Evolutionary conservation across 2,329 filamentous ascomycete genomes (phyloP), one percentile per base, ranked within the genome.

Genomic region (Torrubiella hemipterigena): DNA sequence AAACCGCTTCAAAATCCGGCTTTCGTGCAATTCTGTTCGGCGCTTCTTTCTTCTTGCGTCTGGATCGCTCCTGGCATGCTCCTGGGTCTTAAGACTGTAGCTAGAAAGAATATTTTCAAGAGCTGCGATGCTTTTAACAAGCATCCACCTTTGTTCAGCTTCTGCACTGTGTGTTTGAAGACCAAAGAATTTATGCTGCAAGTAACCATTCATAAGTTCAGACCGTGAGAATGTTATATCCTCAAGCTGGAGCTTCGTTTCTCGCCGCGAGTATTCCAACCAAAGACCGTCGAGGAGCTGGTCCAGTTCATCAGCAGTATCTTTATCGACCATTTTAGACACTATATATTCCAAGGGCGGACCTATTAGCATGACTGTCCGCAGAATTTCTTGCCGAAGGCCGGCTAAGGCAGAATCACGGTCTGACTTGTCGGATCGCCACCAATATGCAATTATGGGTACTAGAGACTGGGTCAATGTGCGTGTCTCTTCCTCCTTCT

Each of bases 301-400:
- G 39, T 79, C 72, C 6, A 93, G 33, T 41, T 67, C 52, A 27
- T 46, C 60, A 17, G 54, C 50, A 33, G 65, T 52, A 33, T 44
- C 49, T 34, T 46, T 52, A 41, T 58, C 54, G 3, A 54, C 48
- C 7, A 55, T 49, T 31, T 68, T 59, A 24, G 54, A 49, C 17
- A 67, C 51, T 19, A 81, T 47, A 35, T 70, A 58, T 40, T 81
- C 65, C 27, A 82, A 58, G 40, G 79, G 73, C 7, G 78, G 57
- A 40, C 74, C 67, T 19, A 77, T 63, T n/a, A 73, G 61, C 38
- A 81, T 74, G 17, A 94, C 59, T 2, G 74, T 73, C 42, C 76
- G 76, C 20, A 93, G 63, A 50, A 94, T 80, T 50, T 86, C 84
- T 40, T 89, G 81, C 42, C 79, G 76, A 30, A 91, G 53, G 2